phyloP scores from a whole-genome alignment of 2,329 filamentous ascomycete species.

The Leptographium lundbergii region DNA sequence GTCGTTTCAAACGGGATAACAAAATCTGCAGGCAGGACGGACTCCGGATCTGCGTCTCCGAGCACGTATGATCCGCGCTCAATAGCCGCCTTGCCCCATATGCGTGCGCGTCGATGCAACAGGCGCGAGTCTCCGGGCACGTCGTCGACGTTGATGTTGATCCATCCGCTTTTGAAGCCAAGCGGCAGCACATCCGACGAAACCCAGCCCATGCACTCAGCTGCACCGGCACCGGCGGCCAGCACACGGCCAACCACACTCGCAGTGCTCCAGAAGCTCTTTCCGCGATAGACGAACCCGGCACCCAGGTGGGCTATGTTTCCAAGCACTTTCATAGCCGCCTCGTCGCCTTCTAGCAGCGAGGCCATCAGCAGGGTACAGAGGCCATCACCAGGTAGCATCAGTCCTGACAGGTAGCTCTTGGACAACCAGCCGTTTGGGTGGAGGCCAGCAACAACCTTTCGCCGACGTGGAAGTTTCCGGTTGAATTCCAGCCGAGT shows the following conservation, averaged over 20 bases:
- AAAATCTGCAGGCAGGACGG: conserved; percentile 48
- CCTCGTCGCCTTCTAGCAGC: conserved; percentile 50
- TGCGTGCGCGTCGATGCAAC: conserved; percentile 26
- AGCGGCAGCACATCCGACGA: conserved; percentile 45
- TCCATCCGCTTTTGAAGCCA: conserved; percentile 41
- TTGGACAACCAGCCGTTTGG: conserved; percentile 54
- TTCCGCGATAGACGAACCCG: conserved; percentile 49
- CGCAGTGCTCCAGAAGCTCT: conserved; percentile 57
- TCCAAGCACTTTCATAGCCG: conserved; percentile 44
- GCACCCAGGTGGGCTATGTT: conserved; percentile 49
- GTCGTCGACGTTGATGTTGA: conserved; percentile 43
- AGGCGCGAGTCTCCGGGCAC: conserved; percentile 23
- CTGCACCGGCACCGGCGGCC: conserved; percentile 47
- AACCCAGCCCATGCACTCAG: conserved; percentile 58
- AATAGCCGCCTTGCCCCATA: conserved; percentile 47
- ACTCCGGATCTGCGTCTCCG: conserved; percentile 41
- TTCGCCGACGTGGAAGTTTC: conserved; percentile 32
- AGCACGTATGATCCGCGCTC: conserved; percentile 49
- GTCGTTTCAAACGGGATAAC: conserved; percentile 45
- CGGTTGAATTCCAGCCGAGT: conserved; percentile 14
- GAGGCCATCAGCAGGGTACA: conserved; percentile 54
- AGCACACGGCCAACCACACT: conserved; percentile 54
- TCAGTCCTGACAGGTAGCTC: conserved; percentile 52
- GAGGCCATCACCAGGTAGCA: conserved; percentile 51
- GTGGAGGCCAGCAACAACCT: conserved; percentile 44